Base-by-base conservation (phyloP, 192 early-diverging fungal species). In the Pilaira anomala region DNA sequence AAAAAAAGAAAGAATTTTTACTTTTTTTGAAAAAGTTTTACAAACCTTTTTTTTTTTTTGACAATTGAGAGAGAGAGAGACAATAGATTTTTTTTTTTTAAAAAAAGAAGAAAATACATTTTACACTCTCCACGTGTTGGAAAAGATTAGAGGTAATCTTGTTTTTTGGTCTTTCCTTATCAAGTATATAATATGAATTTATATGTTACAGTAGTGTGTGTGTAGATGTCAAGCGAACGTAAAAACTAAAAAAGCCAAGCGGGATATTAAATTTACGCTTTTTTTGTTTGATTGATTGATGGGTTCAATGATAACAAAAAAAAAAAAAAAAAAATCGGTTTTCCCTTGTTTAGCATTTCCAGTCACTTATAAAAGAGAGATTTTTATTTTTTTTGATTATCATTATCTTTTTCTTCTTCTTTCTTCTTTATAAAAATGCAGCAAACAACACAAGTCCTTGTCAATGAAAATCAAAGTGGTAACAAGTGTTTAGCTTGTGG, bases 321-420 rank as follows among this genome's bases (percentile, higher is more conserved):
- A 57, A 19, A 57, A 57, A 57, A 39, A 36, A 57, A 22, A 57
- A 58, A 30, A 26, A 30, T 29, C 30, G 28, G 53, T 26, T 36
- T 55, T 55, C 8, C 53, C 53, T 19, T 55, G 53, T 55, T 36
- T 55, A 30, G 53, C 8, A 18, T 55, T 18, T 19, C 53, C 53
- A 55, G 30, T 36, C 19, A 55, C 53, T 18, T 54, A 18, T 29
- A 54, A 54, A 54, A 54, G 18, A 33, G 3, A 25, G 26, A 4
- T 8, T 11, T 55, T 55, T 30, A 55, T 19, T 55, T 55, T 18
- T 30, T 40, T 16, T 18, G 41, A 19, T 58, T 8, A 39, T 57
- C 18, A 42, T 24, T 36, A 14, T 40, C 18, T 58, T 58, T 58
- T 19, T 58, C 18, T 58, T 41, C 16, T 41, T 26, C 36, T 24